A percentile compares a stretch with the other conserved stretches of the same genome.
Conservation (phyloP, 352 stramenopile species). For the Globisporangium cylindrosporum region DNA sequence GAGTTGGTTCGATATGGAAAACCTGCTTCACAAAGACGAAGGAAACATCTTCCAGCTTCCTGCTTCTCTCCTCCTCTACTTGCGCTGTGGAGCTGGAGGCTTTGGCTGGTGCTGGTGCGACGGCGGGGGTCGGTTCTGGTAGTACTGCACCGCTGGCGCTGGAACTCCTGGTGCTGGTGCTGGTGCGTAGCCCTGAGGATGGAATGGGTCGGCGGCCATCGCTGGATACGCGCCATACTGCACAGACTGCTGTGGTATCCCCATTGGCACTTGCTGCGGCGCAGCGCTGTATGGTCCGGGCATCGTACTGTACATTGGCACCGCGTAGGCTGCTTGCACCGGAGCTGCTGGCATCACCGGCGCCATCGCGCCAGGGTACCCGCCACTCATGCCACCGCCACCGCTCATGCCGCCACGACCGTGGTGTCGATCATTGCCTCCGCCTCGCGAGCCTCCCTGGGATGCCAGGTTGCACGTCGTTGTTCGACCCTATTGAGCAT, state of each 20-base stretch:
- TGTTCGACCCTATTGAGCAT: constrained; percentile 35
- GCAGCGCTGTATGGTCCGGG: constrained; percentile 14
- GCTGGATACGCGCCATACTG: constrained; percentile 26
- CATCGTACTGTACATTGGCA: constrained; percentile 31
- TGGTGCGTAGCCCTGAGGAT: constrained; percentile 18
- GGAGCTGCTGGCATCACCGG: constrained; percentile 19
- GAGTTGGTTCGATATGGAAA: background rate
- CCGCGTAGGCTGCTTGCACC: constrained; percentile 21
- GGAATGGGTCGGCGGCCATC: constrained; percentile 26
- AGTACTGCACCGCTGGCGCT: constrained; percentile 23
- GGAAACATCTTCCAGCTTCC: background rate
- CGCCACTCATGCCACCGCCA: constrained; percentile 9
- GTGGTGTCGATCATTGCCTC: constrained; percentile 8
- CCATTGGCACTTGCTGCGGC: constrained; percentile 7
- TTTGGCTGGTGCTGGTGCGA: constrained; percentile 17
- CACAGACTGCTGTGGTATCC: constrained; percentile 21
- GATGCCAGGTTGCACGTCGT: constrained; percentile 63
- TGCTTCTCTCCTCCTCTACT: constrained; percentile 3
- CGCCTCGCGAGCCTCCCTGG: constrained; percentile 20
- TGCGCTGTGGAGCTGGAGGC: constrained; percentile 15
- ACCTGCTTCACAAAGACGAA: background rate
- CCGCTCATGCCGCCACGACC: constrained; percentile 14
- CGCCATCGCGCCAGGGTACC: constrained; percentile 16
- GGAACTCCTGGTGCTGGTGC: constrained; percentile 3
- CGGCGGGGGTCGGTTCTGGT: constrained; percentile 21